phyloP scores from a whole-genome alignment of 177 flowering plant species.

The Telopea speciosissima region DNA sequence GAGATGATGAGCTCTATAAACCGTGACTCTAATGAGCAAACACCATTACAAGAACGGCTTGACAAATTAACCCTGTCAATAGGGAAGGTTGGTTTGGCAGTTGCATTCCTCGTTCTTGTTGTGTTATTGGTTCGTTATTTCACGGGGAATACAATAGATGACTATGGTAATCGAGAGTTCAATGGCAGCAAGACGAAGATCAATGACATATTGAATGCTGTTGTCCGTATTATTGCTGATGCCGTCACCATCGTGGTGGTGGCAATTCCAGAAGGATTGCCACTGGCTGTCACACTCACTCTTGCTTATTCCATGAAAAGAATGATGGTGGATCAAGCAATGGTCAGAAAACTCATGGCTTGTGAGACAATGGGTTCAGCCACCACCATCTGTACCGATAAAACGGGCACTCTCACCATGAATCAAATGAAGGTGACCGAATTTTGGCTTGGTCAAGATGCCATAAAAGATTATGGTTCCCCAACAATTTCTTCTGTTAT shows the following conservation, averaged over 20 bases:
- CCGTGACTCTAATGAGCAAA: slow-evolving; percentile 11
- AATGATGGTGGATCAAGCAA: slow-evolving; percentile 77
- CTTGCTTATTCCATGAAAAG: slow-evolving; percentile 68
- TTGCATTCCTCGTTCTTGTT: slow-evolving; percentile 40
- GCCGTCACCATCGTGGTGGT: slow-evolving; percentile 37
- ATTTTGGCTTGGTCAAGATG: slow-evolving; percentile 49
- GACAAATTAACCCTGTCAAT: slow-evolving; percentile 17
- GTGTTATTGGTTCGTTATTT: slow-evolving; percentile 26
- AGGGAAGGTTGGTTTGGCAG: slow-evolving; percentile 15
- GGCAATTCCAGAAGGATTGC: slow-evolving; percentile 75
- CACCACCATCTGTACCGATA: slow-evolving; percentile 66
- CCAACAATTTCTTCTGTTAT: slow-evolving; percentile 16
- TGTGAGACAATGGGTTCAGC: slow-evolving; percentile 84
- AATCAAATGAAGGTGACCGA: slow-evolving; percentile 70
- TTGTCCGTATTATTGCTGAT: slow-evolving; percentile 13
- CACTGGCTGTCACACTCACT: slow-evolving; percentile 28
- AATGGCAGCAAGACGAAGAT: slow-evolving; percentile 19
- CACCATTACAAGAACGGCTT: slow-evolving; percentile 18
- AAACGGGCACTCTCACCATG: slow-evolving; percentile 69
- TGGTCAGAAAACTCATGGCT: slow-evolving; percentile 72
- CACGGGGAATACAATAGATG: slow-evolving; percentile 16
- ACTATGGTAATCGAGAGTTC: slow-evolving; percentile 29
- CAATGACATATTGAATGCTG: slow-evolving; percentile 11
- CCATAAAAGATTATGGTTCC: slow-evolving; percentile 12
- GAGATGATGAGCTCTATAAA: slow-evolving; percentile 22